Evolutionary conservation across 306 rosid species (phyloP).

Genomic region (Fagus crenata): DNA sequence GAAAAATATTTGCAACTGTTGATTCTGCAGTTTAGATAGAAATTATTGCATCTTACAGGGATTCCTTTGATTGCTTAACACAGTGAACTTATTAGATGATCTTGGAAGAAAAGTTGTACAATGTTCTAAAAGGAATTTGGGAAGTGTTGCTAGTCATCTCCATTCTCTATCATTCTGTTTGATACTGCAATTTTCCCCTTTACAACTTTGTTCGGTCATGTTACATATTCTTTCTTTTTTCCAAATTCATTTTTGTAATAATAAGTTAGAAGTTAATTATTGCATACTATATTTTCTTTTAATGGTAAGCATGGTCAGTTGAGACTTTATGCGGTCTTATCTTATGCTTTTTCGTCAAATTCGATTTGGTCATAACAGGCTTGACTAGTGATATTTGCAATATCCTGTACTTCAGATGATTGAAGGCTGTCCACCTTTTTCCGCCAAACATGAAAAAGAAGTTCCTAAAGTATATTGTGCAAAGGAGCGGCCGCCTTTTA

Average conservation of each 20-base stretch:
- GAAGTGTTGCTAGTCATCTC: neutral
- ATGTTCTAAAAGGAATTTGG: neutral
- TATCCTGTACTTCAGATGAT: slow-evolving; percentile 65
- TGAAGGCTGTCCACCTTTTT: slow-evolving; percentile 82
- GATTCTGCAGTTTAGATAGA: neutral
- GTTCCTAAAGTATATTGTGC: slow-evolving; percentile 65
- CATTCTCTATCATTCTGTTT: neutral
- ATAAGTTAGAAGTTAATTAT: neutral
- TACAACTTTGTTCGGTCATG: neutral
- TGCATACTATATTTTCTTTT: neutral
- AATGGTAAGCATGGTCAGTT: neutral
- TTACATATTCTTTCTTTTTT: neutral
- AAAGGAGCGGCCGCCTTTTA: slow-evolving; percentile 78
- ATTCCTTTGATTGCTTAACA: neutral
- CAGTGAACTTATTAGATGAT: neutral
- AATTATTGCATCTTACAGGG: neutral
- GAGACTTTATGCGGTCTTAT: neutral
- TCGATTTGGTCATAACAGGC: slow-evolving; percentile 17
- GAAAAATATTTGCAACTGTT: neutral
- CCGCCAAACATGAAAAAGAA: slow-evolving; percentile 57
- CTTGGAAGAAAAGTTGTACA: neutral
- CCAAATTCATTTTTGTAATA: neutral
- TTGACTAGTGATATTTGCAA: slow-evolving; percentile 31
- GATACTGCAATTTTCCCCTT: neutral
- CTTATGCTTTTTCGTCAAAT: slow-evolving; percentile 9